Base-by-base conservation (phyloP, 225 moss, liverwort and hornwort genomes). In the Physcomitrellopsis africana region DNA sequence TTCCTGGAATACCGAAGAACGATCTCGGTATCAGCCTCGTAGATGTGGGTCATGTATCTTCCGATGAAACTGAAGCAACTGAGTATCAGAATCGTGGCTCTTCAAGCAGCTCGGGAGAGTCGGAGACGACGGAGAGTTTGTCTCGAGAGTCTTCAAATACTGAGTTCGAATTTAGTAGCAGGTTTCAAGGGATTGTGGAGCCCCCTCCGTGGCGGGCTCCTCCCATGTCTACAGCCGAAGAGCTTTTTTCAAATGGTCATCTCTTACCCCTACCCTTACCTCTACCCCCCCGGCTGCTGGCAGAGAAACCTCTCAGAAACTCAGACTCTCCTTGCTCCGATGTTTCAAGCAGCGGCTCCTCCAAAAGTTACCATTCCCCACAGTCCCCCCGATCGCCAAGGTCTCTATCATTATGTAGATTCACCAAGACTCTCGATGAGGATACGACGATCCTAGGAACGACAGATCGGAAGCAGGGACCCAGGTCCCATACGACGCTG, bases 251-350 rank as follows among this genome's bases (percentile, higher is more conserved):
- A 41, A 70, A 80, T 22, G 57, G 65, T 22, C 75, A 75, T 20
- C 46, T 70, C 20, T 18, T 75, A 22, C 71, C 75, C 22, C 32
- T 37, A 37, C 32, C 2, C 20, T 51, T 81, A 10, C 63, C 66
- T 15, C 66, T 81, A 12, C 76, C 76, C 13, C 81, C 76, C 0
- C 72, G 76, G 60, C 54, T 81, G 56, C 81, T 71, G 57, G 67
- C 60, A 51, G 73, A 53, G 24, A 73, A 79, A 60, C 61, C 62
- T 20, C 44, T 68, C 3, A 56, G 52, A 27, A 62, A 67, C 22
- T 79, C 79, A 16, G 68, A 61, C 17, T 63, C 62, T 44, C 45
- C 44, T 26, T 69, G 20, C 47, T 72, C 72, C 32, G 66, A 66
- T 51, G 59, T 65, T 42, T 79, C 72, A 17, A 67, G 72, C 48